Evolutionary conservation across 768 basidiomycete species (phyloP).

Genomic region (Termitomyces sp.): DNA sequence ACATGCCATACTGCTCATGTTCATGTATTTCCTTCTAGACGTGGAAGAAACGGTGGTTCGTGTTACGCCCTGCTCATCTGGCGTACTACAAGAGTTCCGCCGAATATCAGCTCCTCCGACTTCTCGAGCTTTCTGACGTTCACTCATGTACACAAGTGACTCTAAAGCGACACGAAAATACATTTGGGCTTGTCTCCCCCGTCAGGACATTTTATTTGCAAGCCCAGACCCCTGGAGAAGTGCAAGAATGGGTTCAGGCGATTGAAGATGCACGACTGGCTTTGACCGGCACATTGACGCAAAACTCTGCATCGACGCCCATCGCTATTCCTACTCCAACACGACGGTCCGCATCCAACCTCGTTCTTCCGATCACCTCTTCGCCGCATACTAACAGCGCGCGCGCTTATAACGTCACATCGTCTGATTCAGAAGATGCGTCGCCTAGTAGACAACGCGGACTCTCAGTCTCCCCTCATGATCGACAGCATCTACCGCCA

Average conservation of each 20-base stretch:
- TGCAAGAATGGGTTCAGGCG: slow-evolving; percentile 77
- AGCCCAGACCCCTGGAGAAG: slow-evolving; percentile 66
- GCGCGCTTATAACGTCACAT: slow-evolving; percentile 51
- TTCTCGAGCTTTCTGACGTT: slow-evolving; percentile 82
- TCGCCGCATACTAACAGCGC: slow-evolving; percentile 42
- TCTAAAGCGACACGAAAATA: slow-evolving; percentile 84
- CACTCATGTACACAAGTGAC: slow-evolving; percentile 86
- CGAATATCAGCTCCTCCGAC: slow-evolving; percentile 88
- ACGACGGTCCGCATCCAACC: slow-evolving; percentile 20
- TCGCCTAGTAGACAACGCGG: slow-evolving; percentile 40
- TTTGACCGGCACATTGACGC: slow-evolving; percentile 58
- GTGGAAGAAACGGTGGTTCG: slow-evolving; percentile 99
- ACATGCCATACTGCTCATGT: slow-evolving; percentile 1
- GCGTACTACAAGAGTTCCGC: slow-evolving; percentile 96
- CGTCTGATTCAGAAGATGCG: slow-evolving; percentile 77
- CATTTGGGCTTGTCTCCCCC: slow-evolving; percentile 90
- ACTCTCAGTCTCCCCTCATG: slow-evolving; percentile 41
- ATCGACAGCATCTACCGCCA: slow-evolving; percentile 30
- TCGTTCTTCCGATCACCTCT: slow-evolving; percentile 35
- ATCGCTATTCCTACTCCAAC: slow-evolving; percentile 44
- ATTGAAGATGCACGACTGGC: slow-evolving; percentile 73
- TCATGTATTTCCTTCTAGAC: slow-evolving; percentile 46
- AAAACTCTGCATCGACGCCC: slow-evolving; percentile 47
- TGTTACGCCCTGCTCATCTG: slow-evolving; percentile 84
- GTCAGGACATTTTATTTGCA: slow-evolving; percentile 89